phyloP scores from a whole-genome alignment of 2,329 filamentous ascomycete species.

The Clarireedia hainanense region DNA sequence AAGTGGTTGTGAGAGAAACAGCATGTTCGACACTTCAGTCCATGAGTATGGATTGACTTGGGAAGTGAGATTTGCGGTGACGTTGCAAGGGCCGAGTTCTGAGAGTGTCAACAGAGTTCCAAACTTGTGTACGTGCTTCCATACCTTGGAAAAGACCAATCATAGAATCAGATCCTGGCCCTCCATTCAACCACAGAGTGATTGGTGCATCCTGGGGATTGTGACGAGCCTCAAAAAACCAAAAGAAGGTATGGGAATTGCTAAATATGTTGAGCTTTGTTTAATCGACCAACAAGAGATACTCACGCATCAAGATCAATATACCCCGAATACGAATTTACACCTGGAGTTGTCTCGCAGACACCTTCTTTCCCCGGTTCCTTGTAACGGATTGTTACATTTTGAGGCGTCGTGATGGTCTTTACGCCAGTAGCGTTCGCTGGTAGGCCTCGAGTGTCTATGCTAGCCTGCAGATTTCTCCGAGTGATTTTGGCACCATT shows the following conservation, averaged over 20 bases:
- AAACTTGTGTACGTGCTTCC: not conserved
- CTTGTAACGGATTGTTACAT: conserved; percentile 37
- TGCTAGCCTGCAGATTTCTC: conserved; percentile 18
- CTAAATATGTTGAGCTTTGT: not conserved
- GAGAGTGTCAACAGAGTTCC: not conserved
- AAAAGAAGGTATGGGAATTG: conserved; percentile 37
- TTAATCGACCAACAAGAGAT: conserved; percentile 4
- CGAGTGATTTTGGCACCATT: conserved; percentile 13
- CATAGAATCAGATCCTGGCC: conserved; percentile 43
- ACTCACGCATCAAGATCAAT: conserved; percentile 21
- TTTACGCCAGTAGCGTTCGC: conserved; percentile 32
- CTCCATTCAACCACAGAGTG: conserved; percentile 47
- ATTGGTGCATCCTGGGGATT: conserved; percentile 39
- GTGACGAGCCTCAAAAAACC: conserved; percentile 44
- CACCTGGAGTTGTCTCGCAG: conserved; percentile 24
- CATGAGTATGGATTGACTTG: conserved; percentile 51
- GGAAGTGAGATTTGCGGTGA: conserved; percentile 27
- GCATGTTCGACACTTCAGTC: conserved; percentile 48
- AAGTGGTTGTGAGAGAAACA: conserved; percentile 50
- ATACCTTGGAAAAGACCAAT: conserved; percentile 42
- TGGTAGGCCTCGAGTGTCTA: conserved; percentile 32
- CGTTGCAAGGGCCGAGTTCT: conserved; percentile 35
- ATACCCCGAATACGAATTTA: conserved; percentile 26
- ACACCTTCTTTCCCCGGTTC: conserved; percentile 33
- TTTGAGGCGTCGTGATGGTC: conserved; percentile 33